These are phyloP conservation scores for Cytospora mali DNA, from an alignment of 2,329 filamentous ascomycete genomes.

Conservation along the genomic window DNA sequence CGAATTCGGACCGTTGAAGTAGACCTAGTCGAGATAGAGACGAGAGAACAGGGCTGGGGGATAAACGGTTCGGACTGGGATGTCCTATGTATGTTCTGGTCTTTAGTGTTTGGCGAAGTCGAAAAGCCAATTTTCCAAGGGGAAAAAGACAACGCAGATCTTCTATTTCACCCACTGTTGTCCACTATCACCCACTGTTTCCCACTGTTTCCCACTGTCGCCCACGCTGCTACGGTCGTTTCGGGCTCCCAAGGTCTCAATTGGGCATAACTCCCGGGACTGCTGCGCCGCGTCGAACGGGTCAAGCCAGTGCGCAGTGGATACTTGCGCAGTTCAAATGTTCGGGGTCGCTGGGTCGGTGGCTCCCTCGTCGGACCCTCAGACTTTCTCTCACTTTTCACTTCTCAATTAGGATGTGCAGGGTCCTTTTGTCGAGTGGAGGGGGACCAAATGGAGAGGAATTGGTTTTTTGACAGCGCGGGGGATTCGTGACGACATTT, in stretches of 20 bases:
- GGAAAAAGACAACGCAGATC: constrained; percentile 1
- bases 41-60: constrained; percentile 12
- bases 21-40: constrained; percentile 14
- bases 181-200: neutral
- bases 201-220: neutral
- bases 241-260: neutral
- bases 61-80: constrained; percentile 27
- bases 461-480: neutral
- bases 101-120: neutral
- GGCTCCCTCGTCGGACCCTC: no score
- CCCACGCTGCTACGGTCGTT: neutral
- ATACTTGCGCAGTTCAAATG: neutral
- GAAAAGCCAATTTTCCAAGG: constrained; percentile 8
- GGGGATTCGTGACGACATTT: neutral
- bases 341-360: no score
- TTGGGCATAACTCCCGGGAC: neutral
- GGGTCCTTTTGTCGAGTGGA: neutral
- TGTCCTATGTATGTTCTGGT: constrained; percentile 10
- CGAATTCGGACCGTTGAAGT: constrained; percentile 9
- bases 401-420: neutral
- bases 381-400: neutral
- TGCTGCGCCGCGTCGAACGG: neutral
- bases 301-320: neutral
- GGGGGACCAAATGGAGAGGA: neutral
- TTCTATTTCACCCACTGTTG: neutral